Evolutionary conservation across 305 asterid genomes (phyloP), one percentile per base, ranked within the genome.

Genomic region (Fraxinus sp.): DNA sequence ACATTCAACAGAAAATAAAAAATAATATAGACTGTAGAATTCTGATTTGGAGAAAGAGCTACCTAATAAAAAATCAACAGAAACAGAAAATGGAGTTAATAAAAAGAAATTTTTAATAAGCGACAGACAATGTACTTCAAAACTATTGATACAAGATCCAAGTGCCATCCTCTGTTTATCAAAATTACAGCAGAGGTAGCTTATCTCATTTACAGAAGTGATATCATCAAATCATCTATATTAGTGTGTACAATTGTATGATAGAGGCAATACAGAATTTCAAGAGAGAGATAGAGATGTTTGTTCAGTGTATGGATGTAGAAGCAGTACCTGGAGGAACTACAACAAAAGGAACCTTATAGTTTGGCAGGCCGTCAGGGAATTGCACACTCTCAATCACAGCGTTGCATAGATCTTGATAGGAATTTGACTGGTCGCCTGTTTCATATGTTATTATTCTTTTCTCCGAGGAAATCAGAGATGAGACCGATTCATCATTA

Each of bases 261-360:
- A 35, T 41, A 73, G 74, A 75, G 18, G 30, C 22, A 44, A 39
- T 64, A 24, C 7, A 22, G 18, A 76, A 76, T 30, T 11, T 22
- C 71, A 57, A 72, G 59, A 77, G 44, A 81, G 13, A 7, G 49
- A 6, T 18, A 70, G 36, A 76, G 7, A 76, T 2, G 59, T 3
- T 57, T 78, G 44, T 18, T 18, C 64, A 28, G 24, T 62, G 46
- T 79, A 64, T 14, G n/a, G 37, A 35, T 59, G 49, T 62, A 22
- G 9, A 80, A 64, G 74, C 14, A 49, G 72, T 52, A 86, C 83
- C 83, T 77, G 82, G 88, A 86, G 77, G 36, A 22, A 77, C 39
- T 62, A 18, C 81, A 71, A 81, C 79, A 74, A 71, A 81, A 81
- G 87, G 87, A 73, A 81, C 83, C 76, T 57, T 80, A 79, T 33